Conservation (phyloP, 345 rosid species). For the Lagerstroemia speciosa region DNA sequence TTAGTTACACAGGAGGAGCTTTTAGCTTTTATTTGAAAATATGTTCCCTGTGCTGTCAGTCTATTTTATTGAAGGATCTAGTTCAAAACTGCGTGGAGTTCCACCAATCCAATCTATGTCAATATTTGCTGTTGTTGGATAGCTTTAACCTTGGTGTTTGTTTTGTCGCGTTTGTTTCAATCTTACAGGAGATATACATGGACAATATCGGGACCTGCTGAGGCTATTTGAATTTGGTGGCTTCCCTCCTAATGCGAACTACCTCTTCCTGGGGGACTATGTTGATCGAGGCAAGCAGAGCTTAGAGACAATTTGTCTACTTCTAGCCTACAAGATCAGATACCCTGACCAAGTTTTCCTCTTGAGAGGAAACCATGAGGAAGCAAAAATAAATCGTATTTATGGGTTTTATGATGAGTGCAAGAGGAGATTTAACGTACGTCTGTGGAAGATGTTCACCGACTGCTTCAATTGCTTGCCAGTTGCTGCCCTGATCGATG, state of each 20-base stretch:
- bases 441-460: slow-evolving; percentile 89
- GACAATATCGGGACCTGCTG: slow-evolving; percentile 88
- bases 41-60: not conserved
- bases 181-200: slow-evolving; percentile 81
- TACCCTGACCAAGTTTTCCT: slow-evolving; percentile 60
- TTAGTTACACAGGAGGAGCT: not conserved
- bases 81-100: not conserved
- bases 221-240: slow-evolving; percentile 89
- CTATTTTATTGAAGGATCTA: not conserved
- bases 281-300: slow-evolving; percentile 98
- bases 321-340: slow-evolving; percentile 82
- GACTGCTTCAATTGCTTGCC: slow-evolving; percentile 94
- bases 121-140: not conserved
- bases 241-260: slow-evolving; percentile 82
- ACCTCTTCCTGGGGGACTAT: slow-evolving; percentile 93
- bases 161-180: not conserved
- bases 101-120: not conserved
- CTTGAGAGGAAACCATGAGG: slow-evolving; percentile 97
- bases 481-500: slow-evolving; percentile 81
- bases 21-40: not conserved
- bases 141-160: not conserved
- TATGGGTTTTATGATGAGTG: slow-evolving; percentile 97
- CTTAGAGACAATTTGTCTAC: slow-evolving; percentile 90
- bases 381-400: slow-evolving; percentile 85
- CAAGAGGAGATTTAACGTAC: slow-evolving; percentile 86